A percentile compares a stretch with the other conserved stretches of the same genome.
These are phyloP conservation scores for Gypsophila paniculata DNA, from an alignment of 179 eudicot genomes.

Conservation along the genomic window DNA sequence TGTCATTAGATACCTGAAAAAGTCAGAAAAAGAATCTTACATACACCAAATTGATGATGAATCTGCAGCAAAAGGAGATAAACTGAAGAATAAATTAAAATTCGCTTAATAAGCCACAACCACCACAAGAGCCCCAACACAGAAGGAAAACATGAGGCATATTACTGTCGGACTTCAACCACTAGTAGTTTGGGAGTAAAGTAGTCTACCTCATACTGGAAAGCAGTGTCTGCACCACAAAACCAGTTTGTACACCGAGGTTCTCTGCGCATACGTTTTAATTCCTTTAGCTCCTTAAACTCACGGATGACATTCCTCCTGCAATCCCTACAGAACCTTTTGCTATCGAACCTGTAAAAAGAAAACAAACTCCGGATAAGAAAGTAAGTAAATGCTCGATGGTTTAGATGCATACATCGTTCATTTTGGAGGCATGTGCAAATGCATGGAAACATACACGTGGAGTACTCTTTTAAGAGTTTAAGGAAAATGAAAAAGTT, in stretches of 20 bases:
- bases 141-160: not conserved
- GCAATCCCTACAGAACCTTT: slow-evolving; percentile 97
- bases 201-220: slow-evolving; percentile 79
- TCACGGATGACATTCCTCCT: slow-evolving; percentile 95
- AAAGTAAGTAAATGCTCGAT: not conserved
- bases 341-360: slow-evolving; percentile 86
- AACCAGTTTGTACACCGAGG: slow-evolving; percentile 93
- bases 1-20: slow-evolving; percentile 71
- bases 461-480: too few species aligned
- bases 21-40: slow-evolving; percentile 20
- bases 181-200: slow-evolving; percentile 5
- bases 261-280: slow-evolving; percentile 77
- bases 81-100: not conserved
- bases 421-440: not conserved
- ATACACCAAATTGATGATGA: not conserved
- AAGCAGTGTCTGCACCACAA: slow-evolving; percentile 88
- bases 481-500: not conserved
- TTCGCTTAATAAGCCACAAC: not conserved
- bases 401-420: not conserved
- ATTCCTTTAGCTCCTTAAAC: slow-evolving; percentile 91
- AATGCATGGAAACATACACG: not conserved
- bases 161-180: not conserved
- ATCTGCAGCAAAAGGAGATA: slow-evolving; percentile 1
- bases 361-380: slow-evolving; percentile 14
- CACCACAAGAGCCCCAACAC: not conserved